Base-by-base conservation (phyloP, 1,139 yeast species). In the Kodamaea anthophila region DNA sequence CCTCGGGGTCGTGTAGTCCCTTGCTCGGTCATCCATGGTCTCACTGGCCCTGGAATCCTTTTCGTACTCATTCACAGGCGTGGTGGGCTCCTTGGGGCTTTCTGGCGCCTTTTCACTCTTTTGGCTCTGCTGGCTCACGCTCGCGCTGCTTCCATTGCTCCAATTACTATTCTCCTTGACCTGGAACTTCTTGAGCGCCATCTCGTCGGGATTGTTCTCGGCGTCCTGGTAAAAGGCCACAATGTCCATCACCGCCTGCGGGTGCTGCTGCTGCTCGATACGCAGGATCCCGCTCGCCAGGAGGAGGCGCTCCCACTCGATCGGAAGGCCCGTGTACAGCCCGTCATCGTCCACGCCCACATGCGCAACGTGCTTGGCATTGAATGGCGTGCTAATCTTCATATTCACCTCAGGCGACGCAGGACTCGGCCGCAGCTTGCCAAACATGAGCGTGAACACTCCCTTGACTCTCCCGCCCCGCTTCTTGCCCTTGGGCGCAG, bases 181-280 rank as follows among this genome's bases (percentile, higher is more conserved):
- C 26, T 61, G 74, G 49, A 87, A 82, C 51, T 86, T 86, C 55
- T 75, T 77, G 65, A 85, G 83, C 4, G 87, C 84, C 23, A 73
- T 77, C 29, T 79, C 91, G 14, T 74, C 75, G 31, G 75, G 72
- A 42, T 64, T 65, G 43, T 64, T 64, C 32, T 77, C 78, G 7
- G 67, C 65, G 38, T 80, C 85, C 45, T 83, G 87, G 52, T 83
- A 85, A 49, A 85, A 86, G 23, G 88, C 85, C 37, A 88, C 94
- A 41, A 88, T 87, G 49, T 87, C 95, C 72, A 84, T 78, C 6
- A 87, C 94, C 0, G 95, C 96, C 55, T 86, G 93, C 3, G 96
- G 96, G 50, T 91, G 87, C 44, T 81, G 83, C 44, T 82, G 79
- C 49, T 87, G 96, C 44, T 91, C 97, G 26, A 71, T 73, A 43